Percentiles rank a stretch among this genome's conserved stretches.
Conservation (phyloP, 768 basidiomycete genomes). For the Tulasnella sp. region DNA sequence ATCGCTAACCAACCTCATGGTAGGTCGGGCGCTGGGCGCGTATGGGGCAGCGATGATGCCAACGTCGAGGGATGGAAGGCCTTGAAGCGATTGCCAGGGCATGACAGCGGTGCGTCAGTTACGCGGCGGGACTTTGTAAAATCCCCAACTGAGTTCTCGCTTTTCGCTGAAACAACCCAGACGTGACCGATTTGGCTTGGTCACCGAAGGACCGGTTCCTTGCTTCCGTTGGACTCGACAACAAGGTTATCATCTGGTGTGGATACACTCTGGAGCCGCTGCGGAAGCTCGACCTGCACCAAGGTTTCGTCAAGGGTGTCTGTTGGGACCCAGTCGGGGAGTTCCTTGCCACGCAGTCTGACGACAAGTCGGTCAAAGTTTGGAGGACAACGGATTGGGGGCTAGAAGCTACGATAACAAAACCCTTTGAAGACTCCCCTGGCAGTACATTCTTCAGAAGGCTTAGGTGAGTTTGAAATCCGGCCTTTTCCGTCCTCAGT, state of each 20-base stretch:
- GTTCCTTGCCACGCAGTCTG: conserved; percentile 95
- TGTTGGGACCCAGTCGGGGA: conserved; percentile 99
- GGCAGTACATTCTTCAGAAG: conserved; percentile 92
- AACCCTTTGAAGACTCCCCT: conserved; percentile 91
- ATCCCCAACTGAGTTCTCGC: neutral
- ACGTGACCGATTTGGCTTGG: conserved; percentile 96
- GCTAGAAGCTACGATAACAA: conserved; percentile 74
- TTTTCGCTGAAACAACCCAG: conserved; percentile 40
- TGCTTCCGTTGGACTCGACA: conserved; percentile 91
- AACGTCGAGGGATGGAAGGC: conserved; percentile 99
- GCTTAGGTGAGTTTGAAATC: conserved; percentile 56
- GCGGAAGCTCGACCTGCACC: conserved; percentile 78
- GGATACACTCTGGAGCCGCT: conserved; percentile 85
- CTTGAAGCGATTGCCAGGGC: conserved; percentile 83
- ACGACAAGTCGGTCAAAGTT: conserved; percentile 93
- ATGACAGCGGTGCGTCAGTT: conserved; percentile 73
- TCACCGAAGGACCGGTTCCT: conserved; percentile 86
- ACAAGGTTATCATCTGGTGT: conserved; percentile 88
- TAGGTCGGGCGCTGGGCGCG: conserved; percentile 75
- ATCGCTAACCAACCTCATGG: neutral
- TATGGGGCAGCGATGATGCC: conserved; percentile 92
- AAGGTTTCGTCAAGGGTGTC: conserved; percentile 97
- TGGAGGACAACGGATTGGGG: conserved; percentile 95
- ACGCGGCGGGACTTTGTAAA: neutral
- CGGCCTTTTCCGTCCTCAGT: neutral